These are phyloP conservation scores for Penicillium italicum DNA, from an alignment of 2,329 filamentous ascomycete genomes.

Conservation along the genomic window DNA sequence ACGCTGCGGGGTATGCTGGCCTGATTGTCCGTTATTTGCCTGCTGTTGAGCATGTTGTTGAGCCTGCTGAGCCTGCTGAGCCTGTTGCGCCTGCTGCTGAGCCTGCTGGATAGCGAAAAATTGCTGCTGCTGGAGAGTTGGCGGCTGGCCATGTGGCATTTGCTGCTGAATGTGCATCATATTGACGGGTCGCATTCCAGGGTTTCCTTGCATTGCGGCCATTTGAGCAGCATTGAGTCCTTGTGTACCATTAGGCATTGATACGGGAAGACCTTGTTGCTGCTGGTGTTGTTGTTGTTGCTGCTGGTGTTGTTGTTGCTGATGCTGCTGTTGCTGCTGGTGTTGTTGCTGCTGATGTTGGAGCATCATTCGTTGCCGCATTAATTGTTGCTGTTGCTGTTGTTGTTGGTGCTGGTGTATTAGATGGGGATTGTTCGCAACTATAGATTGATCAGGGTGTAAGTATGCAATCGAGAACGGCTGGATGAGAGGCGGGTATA, in stretches of 20 bases:
- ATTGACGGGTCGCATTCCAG: constrained; percentile 39
- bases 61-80: constrained; percentile 28
- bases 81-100: constrained; percentile 36
- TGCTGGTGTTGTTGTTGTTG: constrained; percentile 34
- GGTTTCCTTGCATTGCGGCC: constrained; percentile 43
- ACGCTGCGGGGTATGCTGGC: constrained; percentile 40
- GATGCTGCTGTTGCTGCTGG: constrained; percentile 35
- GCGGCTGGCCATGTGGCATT: constrained; percentile 40
- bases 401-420: constrained; percentile 43
- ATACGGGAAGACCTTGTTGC: constrained; percentile 37
- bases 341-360: constrained; percentile 34
- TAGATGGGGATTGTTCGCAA: constrained; percentile 45
- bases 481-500: background rate
- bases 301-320: constrained; percentile 33
- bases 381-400: constrained; percentile 27
- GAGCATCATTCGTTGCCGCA: no score
- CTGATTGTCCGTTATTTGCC: constrained; percentile 21
- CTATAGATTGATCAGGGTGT: constrained; percentile 19
- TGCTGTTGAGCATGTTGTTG: constrained; percentile 20
- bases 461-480: constrained; percentile 8
- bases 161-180: constrained; percentile 43
- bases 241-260: constrained; percentile 42
- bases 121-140: constrained; percentile 45
- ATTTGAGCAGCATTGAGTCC: constrained; percentile 42
- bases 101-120: constrained; percentile 37